Conservation (phyloP, 2,329 filamentous ascomycete species). For the Lachnellula arida region DNA sequence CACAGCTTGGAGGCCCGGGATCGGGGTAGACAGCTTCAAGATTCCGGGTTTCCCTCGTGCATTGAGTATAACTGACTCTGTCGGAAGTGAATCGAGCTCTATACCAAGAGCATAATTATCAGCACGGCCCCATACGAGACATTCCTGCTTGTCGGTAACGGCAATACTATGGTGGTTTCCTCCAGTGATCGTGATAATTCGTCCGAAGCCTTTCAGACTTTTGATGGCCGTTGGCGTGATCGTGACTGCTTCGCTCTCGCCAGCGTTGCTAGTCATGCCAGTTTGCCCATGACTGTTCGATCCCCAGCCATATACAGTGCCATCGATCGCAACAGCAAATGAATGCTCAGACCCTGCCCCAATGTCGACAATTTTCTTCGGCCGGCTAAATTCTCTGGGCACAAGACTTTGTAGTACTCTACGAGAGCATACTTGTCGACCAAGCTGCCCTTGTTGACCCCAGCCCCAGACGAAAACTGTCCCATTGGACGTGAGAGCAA, state of each 20-base stretch:
- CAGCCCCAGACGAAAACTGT: slow-evolving; percentile 61
- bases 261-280: slow-evolving; percentile 55
- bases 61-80: slow-evolving; percentile 59
- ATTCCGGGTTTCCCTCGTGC: slow-evolving; percentile 64
- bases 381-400: slow-evolving; percentile 31
- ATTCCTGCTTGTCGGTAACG: slow-evolving; percentile 50
- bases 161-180: slow-evolving; percentile 72
- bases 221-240: slow-evolving; percentile 64
- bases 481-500: slow-evolving; percentile 54
- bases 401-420: slow-evolving; percentile 24
- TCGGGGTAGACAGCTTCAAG: slow-evolving; percentile 57
- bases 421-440: slow-evolving; percentile 37
- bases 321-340: slow-evolving; percentile 66
- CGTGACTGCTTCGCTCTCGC: slow-evolving; percentile 66
- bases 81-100: slow-evolving; percentile 49
- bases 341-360: slow-evolving; percentile 71
- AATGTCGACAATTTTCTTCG: slow-evolving; percentile 36
- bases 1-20: slow-evolving; percentile 52
- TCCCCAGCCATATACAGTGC: slow-evolving; percentile 75
- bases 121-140: slow-evolving; percentile 57
- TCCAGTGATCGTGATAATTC: slow-evolving; percentile 65
- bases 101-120: slow-evolving; percentile 53
- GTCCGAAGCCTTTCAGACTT: slow-evolving; percentile 52
- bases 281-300: slow-evolving; percentile 85
- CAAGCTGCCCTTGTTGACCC: slow-evolving; percentile 65